These are phyloP conservation scores for Rhodotorula babjevae DNA, from an alignment of 768 basidiomycete species.

Conservation along the genomic window DNA sequence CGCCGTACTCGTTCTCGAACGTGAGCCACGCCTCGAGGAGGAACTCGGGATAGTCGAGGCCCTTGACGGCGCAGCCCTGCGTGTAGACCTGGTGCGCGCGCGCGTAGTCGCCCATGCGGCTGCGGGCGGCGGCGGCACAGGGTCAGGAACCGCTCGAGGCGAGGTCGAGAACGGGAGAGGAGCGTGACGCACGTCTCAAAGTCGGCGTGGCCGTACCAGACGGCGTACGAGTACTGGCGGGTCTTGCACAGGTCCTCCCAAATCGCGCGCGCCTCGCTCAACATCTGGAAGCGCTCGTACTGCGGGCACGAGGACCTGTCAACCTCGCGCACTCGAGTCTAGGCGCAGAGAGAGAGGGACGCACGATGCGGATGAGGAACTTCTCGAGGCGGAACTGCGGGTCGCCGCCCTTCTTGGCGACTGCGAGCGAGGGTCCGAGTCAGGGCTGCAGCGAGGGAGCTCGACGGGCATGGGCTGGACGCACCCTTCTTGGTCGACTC, in stretches of 20 bases:
- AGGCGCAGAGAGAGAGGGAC: conserved; percentile 44
- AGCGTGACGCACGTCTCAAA: conserved; percentile 46
- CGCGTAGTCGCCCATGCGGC: conserved; percentile 48
- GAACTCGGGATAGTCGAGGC: conserved; percentile 91
- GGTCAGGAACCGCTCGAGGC: conserved; percentile 15
- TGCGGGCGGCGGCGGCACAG: conserved; percentile 19
- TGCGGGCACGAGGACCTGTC: conserved; percentile 8
- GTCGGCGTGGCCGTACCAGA: conserved; percentile 72
- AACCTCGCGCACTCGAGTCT: not conserved
- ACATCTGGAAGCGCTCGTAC: conserved; percentile 41
- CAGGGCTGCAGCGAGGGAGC: not conserved
- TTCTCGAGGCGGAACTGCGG: conserved; percentile 74
- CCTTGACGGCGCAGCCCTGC: conserved; percentile 61
- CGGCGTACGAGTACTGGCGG: conserved; percentile 66
- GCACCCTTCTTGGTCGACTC: conserved; percentile 59
- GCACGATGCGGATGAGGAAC: conserved; percentile 68
- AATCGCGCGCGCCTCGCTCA: conserved; percentile 40
- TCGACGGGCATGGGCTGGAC: conserved; percentile 17
- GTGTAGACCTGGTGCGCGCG: conserved; percentile 63
- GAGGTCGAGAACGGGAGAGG: conserved; percentile 2
- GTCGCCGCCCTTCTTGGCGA: conserved; percentile 60
- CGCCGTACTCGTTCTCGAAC: conserved; percentile 83
- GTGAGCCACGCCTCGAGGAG: conserved; percentile 82
- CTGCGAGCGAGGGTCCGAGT: conserved; percentile 46
- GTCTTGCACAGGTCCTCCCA: conserved; percentile 58